Conservation (phyloP, 106 monocot species). For the Narthecium ossifragum region DNA sequence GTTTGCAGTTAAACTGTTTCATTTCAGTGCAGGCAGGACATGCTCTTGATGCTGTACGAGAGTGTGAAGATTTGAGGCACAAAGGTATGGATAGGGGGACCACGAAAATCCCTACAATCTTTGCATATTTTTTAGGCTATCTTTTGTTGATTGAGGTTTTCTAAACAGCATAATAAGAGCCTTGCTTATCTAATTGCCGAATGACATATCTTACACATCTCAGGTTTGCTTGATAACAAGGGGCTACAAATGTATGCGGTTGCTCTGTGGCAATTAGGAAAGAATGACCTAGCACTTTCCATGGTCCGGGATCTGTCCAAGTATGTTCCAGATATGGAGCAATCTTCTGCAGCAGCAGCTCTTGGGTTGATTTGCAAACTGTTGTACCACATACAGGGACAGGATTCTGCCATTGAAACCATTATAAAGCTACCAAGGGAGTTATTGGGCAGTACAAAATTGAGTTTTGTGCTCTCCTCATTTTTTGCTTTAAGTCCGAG, state of each 20-base stretch:
- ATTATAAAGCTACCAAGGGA: constrained; percentile 53
- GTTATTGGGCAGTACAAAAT: constrained; percentile 33
- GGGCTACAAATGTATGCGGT: constrained; percentile 80
- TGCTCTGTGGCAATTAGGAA: constrained; percentile 72
- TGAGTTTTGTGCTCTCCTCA: constrained; percentile 43
- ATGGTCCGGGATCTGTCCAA: constrained; percentile 48
- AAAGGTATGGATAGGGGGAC: constrained; percentile 76
- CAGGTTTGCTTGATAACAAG: constrained; percentile 56
- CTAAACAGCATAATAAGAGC: too few relatives aligned
- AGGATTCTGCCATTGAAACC: constrained; percentile 33
- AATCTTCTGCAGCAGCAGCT: constrained; percentile 39
- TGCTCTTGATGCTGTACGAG: constrained; percentile 49
- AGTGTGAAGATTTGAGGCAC: constrained; percentile 63
- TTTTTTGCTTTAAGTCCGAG: constrained; percentile 54
- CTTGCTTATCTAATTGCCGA: too few relatives aligned
- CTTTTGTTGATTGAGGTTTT: background rate
- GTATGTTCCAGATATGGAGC: constrained; percentile 44
- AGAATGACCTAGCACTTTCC: constrained; percentile 46
- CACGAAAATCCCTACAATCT: too few relatives aligned
- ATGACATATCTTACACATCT: too few relatives aligned
- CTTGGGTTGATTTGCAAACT: constrained; percentile 68
- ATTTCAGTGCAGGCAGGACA: constrained; percentile 63
- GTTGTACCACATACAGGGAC: constrained; percentile 58
- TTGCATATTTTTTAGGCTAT: background rate
- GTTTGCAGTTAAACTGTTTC: background rate